Percentiles rank a stretch among this genome's conserved stretches.
Evolutionary conservation across 805 yeast species (phyloP).

Genomic region (Ogataea allantospora): DNA sequence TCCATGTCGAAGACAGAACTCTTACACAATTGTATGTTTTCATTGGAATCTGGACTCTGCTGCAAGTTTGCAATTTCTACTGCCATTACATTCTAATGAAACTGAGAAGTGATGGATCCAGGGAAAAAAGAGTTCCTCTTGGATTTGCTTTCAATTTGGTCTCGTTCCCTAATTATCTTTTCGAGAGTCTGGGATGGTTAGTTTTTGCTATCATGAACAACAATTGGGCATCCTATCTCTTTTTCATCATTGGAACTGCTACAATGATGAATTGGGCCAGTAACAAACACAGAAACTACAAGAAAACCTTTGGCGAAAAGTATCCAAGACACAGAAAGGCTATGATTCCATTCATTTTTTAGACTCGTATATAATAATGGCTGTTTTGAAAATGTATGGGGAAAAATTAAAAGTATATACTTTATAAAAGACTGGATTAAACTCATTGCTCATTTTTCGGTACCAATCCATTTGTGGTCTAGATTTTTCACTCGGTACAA

Average conservation of each 20-base stretch:
- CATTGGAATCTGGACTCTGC: slow-evolving; percentile 48
- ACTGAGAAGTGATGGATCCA: slow-evolving; percentile 55
- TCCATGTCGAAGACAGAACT: slow-evolving; percentile 45
- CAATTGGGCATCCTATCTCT: slow-evolving; percentile 73
- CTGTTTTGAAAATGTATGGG: slow-evolving; percentile 6
- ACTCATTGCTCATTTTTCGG: too few species aligned
- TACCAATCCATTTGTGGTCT: too few species aligned
- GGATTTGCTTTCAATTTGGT: slow-evolving; percentile 82
- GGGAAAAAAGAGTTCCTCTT: slow-evolving; percentile 66
- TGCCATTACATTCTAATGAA: slow-evolving; percentile 67
- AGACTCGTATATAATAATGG: slow-evolving; percentile 11
- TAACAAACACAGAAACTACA: slow-evolving; percentile 72
- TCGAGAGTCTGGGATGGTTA: slow-evolving; percentile 79
- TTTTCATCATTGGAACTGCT: slow-evolving; percentile 63
- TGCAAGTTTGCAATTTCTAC: slow-evolving; percentile 70
- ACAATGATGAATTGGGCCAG: slow-evolving; percentile 95
- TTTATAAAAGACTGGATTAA: too few species aligned
- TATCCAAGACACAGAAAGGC: slow-evolving; percentile 81
- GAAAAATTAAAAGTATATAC: not conserved
- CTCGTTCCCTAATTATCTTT: slow-evolving; percentile 93
- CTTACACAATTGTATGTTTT: slow-evolving; percentile 32
- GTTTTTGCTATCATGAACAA: slow-evolving; percentile 67
- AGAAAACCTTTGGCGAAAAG: slow-evolving; percentile 66
- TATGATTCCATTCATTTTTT: slow-evolving; percentile 72
- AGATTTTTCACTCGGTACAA: too few species aligned